Evolutionary conservation across 2,329 filamentous ascomycete genomes (phyloP).

Genomic region (Penicillium paneum): DNA sequence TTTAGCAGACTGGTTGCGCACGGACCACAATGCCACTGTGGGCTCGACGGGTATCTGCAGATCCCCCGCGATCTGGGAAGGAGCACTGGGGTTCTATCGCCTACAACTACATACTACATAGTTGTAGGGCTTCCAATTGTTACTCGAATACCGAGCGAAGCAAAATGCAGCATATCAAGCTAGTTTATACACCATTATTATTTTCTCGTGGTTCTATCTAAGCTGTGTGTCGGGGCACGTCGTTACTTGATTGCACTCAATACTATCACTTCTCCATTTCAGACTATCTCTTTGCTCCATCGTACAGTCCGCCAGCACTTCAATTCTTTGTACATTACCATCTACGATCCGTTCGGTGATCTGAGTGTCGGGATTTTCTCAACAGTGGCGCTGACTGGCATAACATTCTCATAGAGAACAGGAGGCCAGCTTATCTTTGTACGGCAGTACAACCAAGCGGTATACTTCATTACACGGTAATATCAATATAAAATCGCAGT

Average conservation of each 20-base stretch:
- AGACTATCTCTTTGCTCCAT: neutral
- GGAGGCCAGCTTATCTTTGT: neutral
- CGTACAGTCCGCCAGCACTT: neutral
- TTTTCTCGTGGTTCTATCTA: neutral
- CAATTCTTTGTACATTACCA: neutral
- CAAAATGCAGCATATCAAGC: neutral
- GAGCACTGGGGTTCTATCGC: neutral
- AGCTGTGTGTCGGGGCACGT: too few species aligned
- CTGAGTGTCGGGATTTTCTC: neutral
- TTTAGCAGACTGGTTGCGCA: neutral
- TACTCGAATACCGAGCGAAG: too few species aligned
- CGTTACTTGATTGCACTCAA: neutral
- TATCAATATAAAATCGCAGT: neutral
- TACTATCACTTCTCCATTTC: neutral
- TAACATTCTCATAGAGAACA: too few species aligned
- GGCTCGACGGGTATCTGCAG: neutral
- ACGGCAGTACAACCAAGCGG: neutral
- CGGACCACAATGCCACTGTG: slow-evolving; percentile 1
- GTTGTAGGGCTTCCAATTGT: too few species aligned
- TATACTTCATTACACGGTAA: neutral
- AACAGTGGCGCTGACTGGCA: neutral
- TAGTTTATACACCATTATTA: neutral
- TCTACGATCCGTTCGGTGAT: neutral
- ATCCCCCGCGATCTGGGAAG: neutral
- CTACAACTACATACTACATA: too few species aligned